Evolutionary conservation across 257 asterid genomes (phyloP).

Genomic region (Henckelia pumila): DNA sequence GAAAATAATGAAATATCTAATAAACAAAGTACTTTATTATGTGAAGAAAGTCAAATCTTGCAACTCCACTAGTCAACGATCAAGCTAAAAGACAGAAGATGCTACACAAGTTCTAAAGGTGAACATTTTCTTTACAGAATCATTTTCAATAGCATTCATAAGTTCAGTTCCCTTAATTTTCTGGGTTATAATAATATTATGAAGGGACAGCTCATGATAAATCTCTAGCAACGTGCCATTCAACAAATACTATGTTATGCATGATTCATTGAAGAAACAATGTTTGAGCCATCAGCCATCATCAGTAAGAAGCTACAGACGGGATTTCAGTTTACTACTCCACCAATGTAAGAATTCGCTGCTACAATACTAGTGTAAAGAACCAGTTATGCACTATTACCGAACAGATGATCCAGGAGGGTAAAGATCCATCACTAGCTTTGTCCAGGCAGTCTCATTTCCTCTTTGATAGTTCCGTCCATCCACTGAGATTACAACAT

Average conservation of each 20-base stretch:
- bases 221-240: conserved; percentile 14
- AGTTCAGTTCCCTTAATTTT: conserved; percentile 10
- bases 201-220: background rate
- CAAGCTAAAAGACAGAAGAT: background rate
- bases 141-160: conserved; percentile 10
- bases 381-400: conserved; percentile 30
- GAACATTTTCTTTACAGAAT: conserved; percentile 2
- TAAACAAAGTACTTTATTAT: background rate
- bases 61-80: background rate
- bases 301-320: conserved; percentile 6
- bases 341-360: conserved; percentile 17
- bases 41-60: background rate
- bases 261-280: conserved; percentile 12
- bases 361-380: conserved; percentile 11
- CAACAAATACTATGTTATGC: conserved; percentile 4
- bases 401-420: conserved; percentile 67
- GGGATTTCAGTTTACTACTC: conserved; percentile 7
- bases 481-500: conserved; percentile 62
- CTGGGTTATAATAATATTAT: conserved; percentile 3
- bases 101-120: background rate
- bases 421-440: conserved; percentile 84
- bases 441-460: conserved; percentile 78
- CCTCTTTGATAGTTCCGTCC: conserved; percentile 51
- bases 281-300: conserved; percentile 7
- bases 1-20: background rate